Percentiles rank a stretch among this genome's conserved stretches.
These are phyloP conservation scores for Penicillium sp. DNA, from an alignment of 2,329 filamentous ascomycete genomes.

Conservation along the genomic window DNA sequence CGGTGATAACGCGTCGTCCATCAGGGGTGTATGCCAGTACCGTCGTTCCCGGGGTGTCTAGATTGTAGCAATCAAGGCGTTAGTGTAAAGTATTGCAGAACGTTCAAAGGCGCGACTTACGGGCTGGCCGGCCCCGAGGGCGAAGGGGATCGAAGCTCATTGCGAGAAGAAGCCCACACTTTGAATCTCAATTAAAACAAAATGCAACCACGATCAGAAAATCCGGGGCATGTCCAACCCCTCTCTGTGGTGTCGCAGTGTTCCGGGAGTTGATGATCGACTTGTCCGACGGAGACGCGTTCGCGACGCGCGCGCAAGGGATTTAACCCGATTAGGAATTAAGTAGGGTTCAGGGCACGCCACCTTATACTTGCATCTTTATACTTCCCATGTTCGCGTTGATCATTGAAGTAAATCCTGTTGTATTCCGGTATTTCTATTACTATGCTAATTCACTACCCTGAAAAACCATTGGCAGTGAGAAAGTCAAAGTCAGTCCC, in stretches of 20 bases:
- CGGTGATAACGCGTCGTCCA: conserved; percentile 84
- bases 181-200: not conserved
- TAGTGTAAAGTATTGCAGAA: conserved; percentile 14
- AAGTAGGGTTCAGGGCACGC: conserved; percentile 41
- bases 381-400: not conserved
- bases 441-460: not conserved
- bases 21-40: conserved; percentile 89
- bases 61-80: conserved; percentile 7
- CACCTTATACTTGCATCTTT: not conserved
- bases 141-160: conserved; percentile 48
- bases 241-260: conserved; percentile 7
- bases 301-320: conserved; percentile 34
- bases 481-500: conserved; percentile 51
- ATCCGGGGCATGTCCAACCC: conserved; percentile 20
- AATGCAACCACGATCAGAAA: conserved; percentile 9
- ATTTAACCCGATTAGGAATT: conserved; percentile 35
- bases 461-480: conserved; percentile 33
- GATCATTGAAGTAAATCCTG: not conserved
- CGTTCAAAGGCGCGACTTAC: conserved; percentile 45
- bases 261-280: conserved; percentile 18
- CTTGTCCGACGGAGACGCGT: conserved; percentile 32
- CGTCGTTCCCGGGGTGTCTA: conserved; percentile 84
- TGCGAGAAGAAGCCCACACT: conserved; percentile 5
- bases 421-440: not conserved
- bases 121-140: conserved; percentile 53